Conservation (phyloP, 2,329 filamentous ascomycete genomes). For the Fusarium paranaense region DNA sequence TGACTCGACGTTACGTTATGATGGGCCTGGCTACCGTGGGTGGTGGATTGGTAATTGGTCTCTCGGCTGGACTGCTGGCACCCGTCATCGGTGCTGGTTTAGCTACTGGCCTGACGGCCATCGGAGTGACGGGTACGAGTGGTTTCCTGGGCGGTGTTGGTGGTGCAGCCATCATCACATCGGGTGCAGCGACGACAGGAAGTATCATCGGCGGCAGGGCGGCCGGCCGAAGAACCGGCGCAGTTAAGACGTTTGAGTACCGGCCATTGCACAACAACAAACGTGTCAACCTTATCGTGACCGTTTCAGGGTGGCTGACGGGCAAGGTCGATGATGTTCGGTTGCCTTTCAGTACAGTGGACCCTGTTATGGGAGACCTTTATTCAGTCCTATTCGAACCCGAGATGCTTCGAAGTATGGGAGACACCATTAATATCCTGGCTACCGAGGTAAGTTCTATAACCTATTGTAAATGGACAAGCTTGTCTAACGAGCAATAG, state of each 20-base stretch:
- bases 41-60: conserved; percentile 92
- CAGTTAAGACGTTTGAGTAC: conserved; percentile 97
- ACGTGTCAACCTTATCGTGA: conserved; percentile 93
- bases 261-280: conserved; percentile 98
- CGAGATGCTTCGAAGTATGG: conserved; percentile 97
- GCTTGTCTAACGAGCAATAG: conserved; percentile 55
- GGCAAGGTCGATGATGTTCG: conserved; percentile 97
- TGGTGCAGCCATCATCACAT: conserved; percentile 94
- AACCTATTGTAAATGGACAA: background rate
- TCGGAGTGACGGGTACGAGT: conserved; percentile 89
- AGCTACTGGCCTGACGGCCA: conserved; percentile 93
- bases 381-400: conserved; percentile 98
- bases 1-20: conserved; percentile 88
- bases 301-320: conserved; percentile 97
- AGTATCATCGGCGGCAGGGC: conserved; percentile 87
- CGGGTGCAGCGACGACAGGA: conserved; percentile 86
- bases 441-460: conserved; percentile 84
- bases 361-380: conserved; percentile 97
- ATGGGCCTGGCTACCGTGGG: conserved; percentile 98
- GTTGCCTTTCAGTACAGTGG: conserved; percentile 93
- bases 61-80: conserved; percentile 91
- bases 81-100: conserved; percentile 95
- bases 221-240: conserved; percentile 87
- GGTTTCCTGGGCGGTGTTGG: conserved; percentile 92
- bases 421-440: conserved; percentile 97